Conservation (phyloP, 2,329 filamentous ascomycete species). For the Pseudogymnoascus sp. region DNA sequence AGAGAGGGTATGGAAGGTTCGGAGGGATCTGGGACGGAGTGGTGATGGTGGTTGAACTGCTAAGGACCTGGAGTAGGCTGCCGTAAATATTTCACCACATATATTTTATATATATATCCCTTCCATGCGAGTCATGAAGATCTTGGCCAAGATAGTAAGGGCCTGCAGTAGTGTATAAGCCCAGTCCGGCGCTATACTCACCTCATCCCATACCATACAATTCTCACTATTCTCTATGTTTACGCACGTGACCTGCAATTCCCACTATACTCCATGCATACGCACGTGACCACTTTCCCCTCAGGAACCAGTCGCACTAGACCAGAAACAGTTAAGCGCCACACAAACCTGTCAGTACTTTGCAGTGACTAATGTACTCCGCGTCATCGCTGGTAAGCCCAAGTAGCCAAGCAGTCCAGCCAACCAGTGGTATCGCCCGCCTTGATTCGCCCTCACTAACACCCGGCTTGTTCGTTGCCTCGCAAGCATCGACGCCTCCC, state of each 20-base stretch:
- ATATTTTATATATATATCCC: background rate
- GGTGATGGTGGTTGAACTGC: background rate
- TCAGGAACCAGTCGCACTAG: background rate
- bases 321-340: background rate
- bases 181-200: too few species aligned
- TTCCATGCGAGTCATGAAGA: background rate
- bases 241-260: background rate
- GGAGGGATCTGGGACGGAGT: conserved; percentile 45
- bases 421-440: background rate
- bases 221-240: background rate
- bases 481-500: background rate
- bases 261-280: background rate
- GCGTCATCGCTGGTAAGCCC: background rate
- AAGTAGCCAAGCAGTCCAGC: background rate
- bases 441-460: background rate
- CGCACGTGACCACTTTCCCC: background rate
- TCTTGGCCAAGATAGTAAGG: background rate
- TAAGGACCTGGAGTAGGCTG: background rate
- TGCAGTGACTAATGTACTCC: background rate
- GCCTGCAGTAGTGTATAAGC: too few species aligned
- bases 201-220: too few species aligned
- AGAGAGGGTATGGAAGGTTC: conserved; percentile 54
- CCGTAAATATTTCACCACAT: background rate
- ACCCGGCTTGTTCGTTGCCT: conserved; percentile 8
- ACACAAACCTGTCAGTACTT: background rate